A percentile compares a stretch with the other conserved stretches of the same genome.
These are phyloP conservation scores for Hirsutella minnesotensis DNA, from an alignment of 2,329 filamentous ascomycete species.

Conservation along the genomic window DNA sequence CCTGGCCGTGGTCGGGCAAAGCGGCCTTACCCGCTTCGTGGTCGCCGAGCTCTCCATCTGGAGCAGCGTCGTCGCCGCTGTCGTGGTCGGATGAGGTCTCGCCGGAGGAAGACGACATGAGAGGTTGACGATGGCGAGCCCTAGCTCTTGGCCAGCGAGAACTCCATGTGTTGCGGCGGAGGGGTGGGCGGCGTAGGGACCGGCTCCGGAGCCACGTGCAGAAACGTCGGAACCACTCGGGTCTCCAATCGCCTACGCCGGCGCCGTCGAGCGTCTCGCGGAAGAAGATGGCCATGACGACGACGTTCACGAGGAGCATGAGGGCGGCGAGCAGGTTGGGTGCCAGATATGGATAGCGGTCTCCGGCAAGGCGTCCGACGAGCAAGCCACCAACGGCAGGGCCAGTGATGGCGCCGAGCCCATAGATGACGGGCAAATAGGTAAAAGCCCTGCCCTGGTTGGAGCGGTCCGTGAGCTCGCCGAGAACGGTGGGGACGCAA, in stretches of 20 bases:
- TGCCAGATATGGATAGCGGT: conserved; percentile 64
- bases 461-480: conserved; percentile 87
- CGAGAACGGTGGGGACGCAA: conserved; percentile 83
- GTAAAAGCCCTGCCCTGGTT: conserved; percentile 92
- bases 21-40: conserved; percentile 8
- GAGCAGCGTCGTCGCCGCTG: conserved; percentile 9
- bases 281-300: conserved; percentile 67
- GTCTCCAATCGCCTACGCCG: conserved; percentile 15
- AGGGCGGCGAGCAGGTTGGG: conserved; percentile 72
- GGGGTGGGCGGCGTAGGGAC: conserved; percentile 6
- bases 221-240: conserved; percentile 20
- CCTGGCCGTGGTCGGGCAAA: not conserved
- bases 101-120: conserved; percentile 17
- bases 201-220: conserved; percentile 14
- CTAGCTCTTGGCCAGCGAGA: conserved; percentile 22
- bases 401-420: conserved; percentile 83
- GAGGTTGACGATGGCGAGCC: conserved; percentile 11
- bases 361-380: conserved; percentile 47
- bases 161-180: conserved; percentile 23
- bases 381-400: conserved; percentile 82
- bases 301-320: conserved; percentile 59
- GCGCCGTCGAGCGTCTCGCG: conserved; percentile 56
- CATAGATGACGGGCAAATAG: conserved; percentile 93
- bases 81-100: not conserved
- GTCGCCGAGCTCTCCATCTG: not conserved